Evolutionary conservation across 805 yeast species (phyloP).

Genomic region (Saturnispora saitoi): DNA sequence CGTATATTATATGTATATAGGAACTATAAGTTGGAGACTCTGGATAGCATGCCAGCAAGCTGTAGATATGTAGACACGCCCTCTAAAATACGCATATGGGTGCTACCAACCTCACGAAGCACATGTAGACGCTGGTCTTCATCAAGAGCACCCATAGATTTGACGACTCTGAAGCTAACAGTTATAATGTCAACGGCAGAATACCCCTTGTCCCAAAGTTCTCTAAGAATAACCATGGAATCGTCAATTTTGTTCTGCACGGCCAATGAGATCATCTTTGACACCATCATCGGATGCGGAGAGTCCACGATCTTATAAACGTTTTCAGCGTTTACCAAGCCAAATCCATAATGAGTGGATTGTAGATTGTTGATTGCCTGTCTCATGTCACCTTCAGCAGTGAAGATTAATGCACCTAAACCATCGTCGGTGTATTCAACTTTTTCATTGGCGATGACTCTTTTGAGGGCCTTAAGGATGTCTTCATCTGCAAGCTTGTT

Average conservation of each 20-base stretch:
- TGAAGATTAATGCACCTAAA: constrained; percentile 80
- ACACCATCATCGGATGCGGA: constrained; percentile 86
- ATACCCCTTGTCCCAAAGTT: constrained; percentile 84
- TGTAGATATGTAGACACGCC: constrained; percentile 88
- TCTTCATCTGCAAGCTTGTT: constrained; percentile 77
- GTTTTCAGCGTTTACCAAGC: constrained; percentile 80
- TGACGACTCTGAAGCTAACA: constrained; percentile 81
- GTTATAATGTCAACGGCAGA: constrained; percentile 89
- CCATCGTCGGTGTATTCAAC: constrained; percentile 85
- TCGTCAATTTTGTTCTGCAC: constrained; percentile 40
- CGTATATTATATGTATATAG: neutral
- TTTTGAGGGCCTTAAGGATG: constrained; percentile 65
- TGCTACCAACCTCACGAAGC: constrained; percentile 79
- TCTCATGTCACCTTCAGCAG: constrained; percentile 98
- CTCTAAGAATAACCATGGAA: constrained; percentile 54
- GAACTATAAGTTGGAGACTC: neutral
- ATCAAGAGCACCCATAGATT: constrained; percentile 45
- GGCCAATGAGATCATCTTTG: constrained; percentile 48
- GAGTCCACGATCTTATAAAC: constrained; percentile 94
- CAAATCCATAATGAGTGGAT: constrained; percentile 90
- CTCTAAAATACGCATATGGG: constrained; percentile 87
- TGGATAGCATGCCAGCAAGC: constrained; percentile 59
- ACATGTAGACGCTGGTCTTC: constrained; percentile 68
- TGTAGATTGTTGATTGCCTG: constrained; percentile 94
- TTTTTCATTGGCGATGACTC: constrained; percentile 59